phyloP scores from a whole-genome alignment of 768 basidiomycete species.

The Psilocybe sp. region DNA sequence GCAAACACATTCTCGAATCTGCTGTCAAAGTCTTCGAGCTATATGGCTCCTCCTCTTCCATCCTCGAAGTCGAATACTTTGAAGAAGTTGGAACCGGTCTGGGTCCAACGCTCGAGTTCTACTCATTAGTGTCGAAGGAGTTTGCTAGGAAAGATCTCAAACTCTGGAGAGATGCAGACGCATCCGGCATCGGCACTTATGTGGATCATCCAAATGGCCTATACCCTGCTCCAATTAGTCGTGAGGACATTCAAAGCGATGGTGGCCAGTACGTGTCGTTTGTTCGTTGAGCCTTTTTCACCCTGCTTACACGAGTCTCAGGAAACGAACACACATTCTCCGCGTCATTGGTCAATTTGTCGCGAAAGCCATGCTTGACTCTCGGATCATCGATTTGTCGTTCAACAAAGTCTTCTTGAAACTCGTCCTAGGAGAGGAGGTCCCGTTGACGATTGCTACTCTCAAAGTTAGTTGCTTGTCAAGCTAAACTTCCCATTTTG shows the following conservation, averaged over 20 bases:
- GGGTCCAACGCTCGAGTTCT: slow-evolving; percentile 97
- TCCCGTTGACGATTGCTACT: slow-evolving; percentile 80
- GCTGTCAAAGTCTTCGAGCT: slow-evolving; percentile 96
- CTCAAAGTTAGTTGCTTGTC: slow-evolving; percentile 56
- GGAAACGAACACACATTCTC: slow-evolving; percentile 84
- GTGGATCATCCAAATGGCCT: slow-evolving; percentile 85
- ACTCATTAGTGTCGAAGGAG: slow-evolving; percentile 94
- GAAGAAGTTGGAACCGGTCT: slow-evolving; percentile 98
- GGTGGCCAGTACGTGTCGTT: slow-evolving; percentile 62
- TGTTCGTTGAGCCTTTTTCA: not conserved
- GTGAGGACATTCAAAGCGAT: slow-evolving; percentile 67
- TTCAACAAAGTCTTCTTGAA: slow-evolving; percentile 96
- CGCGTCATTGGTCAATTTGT: slow-evolving; percentile 93
- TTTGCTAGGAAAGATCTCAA: slow-evolving; percentile 87
- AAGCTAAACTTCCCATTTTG: slow-evolving; percentile 5
- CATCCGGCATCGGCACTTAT: slow-evolving; percentile 55
- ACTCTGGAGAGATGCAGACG: slow-evolving; percentile 89
- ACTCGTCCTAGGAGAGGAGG: slow-evolving; percentile 80
- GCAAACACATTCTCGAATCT: slow-evolving; percentile 92
- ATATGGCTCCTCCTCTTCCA: slow-evolving; percentile 90
- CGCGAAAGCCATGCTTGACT: slow-evolving; percentile 95
- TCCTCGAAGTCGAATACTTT: slow-evolving; percentile 97
- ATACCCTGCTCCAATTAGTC: slow-evolving; percentile 81
- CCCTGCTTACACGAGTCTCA: slow-evolving; percentile 25
- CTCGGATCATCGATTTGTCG: slow-evolving; percentile 93